Percentiles rank a stretch among this genome's conserved stretches.
Conservation (phyloP, 1,284 basidiomycete species). For the Ganoderma sp. region DNA sequence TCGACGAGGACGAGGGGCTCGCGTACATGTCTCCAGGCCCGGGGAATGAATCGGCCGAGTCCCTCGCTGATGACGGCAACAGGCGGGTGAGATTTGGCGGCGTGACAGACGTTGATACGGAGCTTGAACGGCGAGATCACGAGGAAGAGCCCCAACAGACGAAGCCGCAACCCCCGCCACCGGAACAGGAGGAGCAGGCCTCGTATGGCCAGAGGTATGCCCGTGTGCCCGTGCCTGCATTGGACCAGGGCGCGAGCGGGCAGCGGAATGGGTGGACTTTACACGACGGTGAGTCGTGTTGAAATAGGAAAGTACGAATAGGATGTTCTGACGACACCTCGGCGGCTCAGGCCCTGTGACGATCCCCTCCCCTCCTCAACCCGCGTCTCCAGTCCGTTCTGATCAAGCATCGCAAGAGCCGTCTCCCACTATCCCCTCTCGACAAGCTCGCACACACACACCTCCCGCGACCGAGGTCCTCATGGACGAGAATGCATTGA, state of each 20-base stretch:
- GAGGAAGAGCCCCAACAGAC: conserved; percentile 15
- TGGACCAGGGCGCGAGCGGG: neutral
- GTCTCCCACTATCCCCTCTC: conserved; percentile 4
- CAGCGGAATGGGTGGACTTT: conserved; percentile 12
- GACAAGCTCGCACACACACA: conserved; percentile 18
- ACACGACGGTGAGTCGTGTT: conserved; percentile 16
- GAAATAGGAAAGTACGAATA: neutral
- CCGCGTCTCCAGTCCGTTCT: conserved; percentile 15
- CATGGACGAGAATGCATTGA: conserved; percentile 50
- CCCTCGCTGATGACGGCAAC: conserved; percentile 28
- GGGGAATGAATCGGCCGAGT: conserved; percentile 32
- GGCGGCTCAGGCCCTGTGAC: neutral
- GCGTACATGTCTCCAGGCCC: conserved; percentile 49
- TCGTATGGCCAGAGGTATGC: conserved; percentile 4
- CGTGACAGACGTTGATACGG: conserved; percentile 29
- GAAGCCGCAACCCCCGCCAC: neutral
- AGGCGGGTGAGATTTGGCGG: conserved; percentile 37
- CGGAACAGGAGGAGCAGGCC: neutral
- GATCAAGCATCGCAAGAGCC: neutral
- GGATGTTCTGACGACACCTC: neutral
- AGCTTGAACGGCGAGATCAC: conserved; percentile 29
- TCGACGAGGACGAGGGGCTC: conserved; percentile 37
- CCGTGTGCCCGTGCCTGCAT: conserved; percentile 18
- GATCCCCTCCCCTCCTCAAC: conserved; percentile 16
- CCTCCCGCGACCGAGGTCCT: conserved; percentile 15